A percentile compares a stretch with the other conserved stretches of the same genome.
Evolutionary conservation across 371 early-diverging fungal species (phyloP).

Genomic region (Globomyces sp.): DNA sequence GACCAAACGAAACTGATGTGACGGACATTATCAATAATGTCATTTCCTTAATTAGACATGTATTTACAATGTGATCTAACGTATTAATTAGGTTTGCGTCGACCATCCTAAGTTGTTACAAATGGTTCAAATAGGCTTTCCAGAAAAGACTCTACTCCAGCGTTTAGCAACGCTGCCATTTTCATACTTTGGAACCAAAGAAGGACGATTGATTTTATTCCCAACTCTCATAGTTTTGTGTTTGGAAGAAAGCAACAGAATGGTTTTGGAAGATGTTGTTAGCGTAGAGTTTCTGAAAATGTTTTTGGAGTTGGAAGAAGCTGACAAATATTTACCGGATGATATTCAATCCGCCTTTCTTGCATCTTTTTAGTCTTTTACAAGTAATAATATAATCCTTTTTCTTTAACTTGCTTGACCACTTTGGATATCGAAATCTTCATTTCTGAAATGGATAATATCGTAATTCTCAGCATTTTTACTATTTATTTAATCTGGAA

Average conservation of each 20-base stretch:
- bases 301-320: not conserved
- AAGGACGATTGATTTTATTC: conserved; percentile 3
- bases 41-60: not conserved
- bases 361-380: no score
- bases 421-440: no score
- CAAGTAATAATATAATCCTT: no score
- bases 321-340: no score
- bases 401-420: no score
- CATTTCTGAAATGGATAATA: no score
- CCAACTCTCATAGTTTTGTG: not conserved
- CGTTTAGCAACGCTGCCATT: conserved; percentile 2
- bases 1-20: not conserved
- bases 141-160: conserved; percentile 4
- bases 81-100: not conserved
- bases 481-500: no score
- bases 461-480: no score
- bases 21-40: not conserved
- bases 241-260: conserved; percentile 12
- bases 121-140: conserved; percentile 12
- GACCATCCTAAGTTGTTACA: not conserved
- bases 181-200: not conserved
- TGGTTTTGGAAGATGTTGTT: conserved; percentile 3
- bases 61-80: not conserved
- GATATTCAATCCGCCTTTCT: no score
- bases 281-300: conserved; percentile 6